phyloP scores from a whole-genome alignment of 371 early-diverging fungal genomes.

The Rhizopus arrhizus region DNA sequence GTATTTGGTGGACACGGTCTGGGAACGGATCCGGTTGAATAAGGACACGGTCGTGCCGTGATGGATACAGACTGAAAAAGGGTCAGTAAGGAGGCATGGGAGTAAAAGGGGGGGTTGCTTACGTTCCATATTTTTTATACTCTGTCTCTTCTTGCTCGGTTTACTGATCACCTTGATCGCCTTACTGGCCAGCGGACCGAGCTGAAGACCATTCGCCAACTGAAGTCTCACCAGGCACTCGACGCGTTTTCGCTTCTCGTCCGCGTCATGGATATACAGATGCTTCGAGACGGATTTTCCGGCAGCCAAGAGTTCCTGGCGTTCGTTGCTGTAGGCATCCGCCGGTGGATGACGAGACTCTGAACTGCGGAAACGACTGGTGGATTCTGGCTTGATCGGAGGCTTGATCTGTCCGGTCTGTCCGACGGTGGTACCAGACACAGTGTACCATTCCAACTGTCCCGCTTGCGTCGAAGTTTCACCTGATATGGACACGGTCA shows the following conservation, averaged over 20 bases:
- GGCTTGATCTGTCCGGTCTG: conserved; percentile 32
- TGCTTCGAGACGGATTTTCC: conserved; percentile 75
- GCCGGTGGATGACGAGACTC: conserved; percentile 17
- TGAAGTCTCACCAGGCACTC: conserved; percentile 63
- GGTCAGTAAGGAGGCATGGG: conserved; percentile 51
- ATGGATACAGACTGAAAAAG: conserved; percentile 69
- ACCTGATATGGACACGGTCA: conserved; percentile 38
- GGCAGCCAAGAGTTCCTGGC: conserved; percentile 31
- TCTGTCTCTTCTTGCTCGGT: conserved; percentile 76
- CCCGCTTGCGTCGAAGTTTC: conserved; percentile 37
- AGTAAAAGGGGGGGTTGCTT: conserved; percentile 1
- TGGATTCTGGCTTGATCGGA: conserved; percentile 16
- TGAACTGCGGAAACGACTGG: conserved; percentile 28
- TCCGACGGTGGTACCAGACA: conserved; percentile 36
- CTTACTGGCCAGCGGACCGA: conserved; percentile 64
- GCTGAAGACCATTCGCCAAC: conserved; percentile 55
- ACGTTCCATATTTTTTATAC: conserved; percentile 73
- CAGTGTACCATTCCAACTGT: conserved; percentile 46
- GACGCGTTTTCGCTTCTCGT: conserved; percentile 72
- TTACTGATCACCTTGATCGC: conserved; percentile 78
- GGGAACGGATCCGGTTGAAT: conserved; percentile 69
- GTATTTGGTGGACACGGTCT: conserved; percentile 81
- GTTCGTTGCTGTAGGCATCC: conserved; percentile 16
- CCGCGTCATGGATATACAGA: conserved; percentile 73
- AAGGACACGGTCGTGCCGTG: conserved; percentile 73